Conservation (phyloP, 2,329 filamentous ascomycete species). For the Alternaria sp. region DNA sequence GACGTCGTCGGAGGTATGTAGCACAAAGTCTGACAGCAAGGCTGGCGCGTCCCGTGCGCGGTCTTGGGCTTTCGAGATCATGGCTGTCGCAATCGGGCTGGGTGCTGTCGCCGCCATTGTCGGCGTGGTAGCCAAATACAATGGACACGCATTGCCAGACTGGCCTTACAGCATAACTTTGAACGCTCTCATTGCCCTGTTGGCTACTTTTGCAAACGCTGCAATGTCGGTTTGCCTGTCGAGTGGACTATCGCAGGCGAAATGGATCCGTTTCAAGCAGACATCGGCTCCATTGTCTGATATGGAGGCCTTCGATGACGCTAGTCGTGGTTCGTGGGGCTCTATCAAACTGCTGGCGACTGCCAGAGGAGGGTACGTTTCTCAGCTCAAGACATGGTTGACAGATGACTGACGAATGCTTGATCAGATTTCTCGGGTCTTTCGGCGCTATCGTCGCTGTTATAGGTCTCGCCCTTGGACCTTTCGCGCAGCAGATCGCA, state of each 20-base stretch:
- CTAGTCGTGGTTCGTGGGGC: constrained; percentile 21
- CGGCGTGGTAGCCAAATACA: constrained; percentile 15
- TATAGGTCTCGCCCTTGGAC: constrained; percentile 15
- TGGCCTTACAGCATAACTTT: constrained; percentile 21
- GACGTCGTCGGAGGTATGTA: constrained; percentile 11
- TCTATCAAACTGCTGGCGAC: constrained; percentile 12
- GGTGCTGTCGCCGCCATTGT: constrained; percentile 16
- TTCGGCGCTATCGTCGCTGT: constrained; percentile 19
- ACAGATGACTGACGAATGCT: constrained; percentile 1
- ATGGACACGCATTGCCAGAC: constrained; percentile 18
- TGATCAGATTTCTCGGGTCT: constrained; percentile 12
- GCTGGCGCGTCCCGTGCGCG: constrained; percentile 5
- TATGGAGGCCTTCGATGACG: constrained; percentile 19
- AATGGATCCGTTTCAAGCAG: constrained; percentile 19
- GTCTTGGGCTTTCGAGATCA: constrained; percentile 17
- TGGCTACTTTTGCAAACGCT: constrained; percentile 20
- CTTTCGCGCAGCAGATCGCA: constrained; percentile 20
- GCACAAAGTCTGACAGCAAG: constrained; percentile 9
- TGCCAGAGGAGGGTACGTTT: constrained; percentile 15
- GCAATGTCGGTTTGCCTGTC: constrained; percentile 19
- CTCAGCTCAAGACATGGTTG: neutral
- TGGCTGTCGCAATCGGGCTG: constrained; percentile 12
- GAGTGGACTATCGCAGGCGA: constrained; percentile 20
- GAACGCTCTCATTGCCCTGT: constrained; percentile 20
- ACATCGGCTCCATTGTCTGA: constrained; percentile 12